These are phyloP conservation scores for Skeletonema grethae DNA, from an alignment of 108 stramenopile species.

Conservation along the genomic window DNA sequence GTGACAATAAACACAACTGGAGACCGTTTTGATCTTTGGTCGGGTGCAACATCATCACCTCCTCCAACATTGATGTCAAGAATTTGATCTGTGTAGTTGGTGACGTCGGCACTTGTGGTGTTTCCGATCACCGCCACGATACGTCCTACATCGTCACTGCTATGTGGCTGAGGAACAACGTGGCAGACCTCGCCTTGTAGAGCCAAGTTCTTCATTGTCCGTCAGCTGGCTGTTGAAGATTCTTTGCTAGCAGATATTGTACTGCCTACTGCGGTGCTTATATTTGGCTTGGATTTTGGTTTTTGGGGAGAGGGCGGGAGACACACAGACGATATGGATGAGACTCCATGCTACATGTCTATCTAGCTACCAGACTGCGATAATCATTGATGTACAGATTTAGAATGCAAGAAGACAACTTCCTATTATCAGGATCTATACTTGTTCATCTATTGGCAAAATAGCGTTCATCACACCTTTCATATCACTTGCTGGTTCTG, in stretches of 20 bases:
- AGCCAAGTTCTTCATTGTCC: slow-evolving; percentile 30
- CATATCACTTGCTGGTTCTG: slow-evolving; percentile 89
- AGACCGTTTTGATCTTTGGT: slow-evolving; percentile 17
- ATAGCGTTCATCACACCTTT: slow-evolving; percentile 65
- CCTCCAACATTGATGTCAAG: slow-evolving; percentile 9
- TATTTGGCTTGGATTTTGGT: background rate
- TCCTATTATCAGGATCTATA: slow-evolving; percentile 2
- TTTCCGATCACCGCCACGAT: slow-evolving; percentile 28
- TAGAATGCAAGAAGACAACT: no score
- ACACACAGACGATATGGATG: no score
- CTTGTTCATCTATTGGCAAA: slow-evolving; percentile 58
- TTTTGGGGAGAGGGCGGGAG: no score
- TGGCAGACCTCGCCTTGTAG: slow-evolving; percentile 33
- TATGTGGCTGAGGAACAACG: slow-evolving; percentile 4
- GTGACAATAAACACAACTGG: slow-evolving; percentile 42
- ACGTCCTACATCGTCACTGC: background rate
- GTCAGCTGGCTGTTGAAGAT: no score
- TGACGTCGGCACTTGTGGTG: slow-evolving; percentile 14
- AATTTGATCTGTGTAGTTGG: slow-evolving; percentile 10
- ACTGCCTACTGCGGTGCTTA: no score
- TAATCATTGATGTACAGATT: no score
- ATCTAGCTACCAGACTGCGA: no score
- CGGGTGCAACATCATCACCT: slow-evolving; percentile 1
- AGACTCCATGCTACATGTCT: no score
- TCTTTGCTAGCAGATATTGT: no score